Percentiles rank a stretch among this genome's conserved stretches.
These are phyloP conservation scores for Thoreauomyces humboldtii DNA, from an alignment of 192 early-diverging fungal genomes.

Conservation along the genomic window DNA sequence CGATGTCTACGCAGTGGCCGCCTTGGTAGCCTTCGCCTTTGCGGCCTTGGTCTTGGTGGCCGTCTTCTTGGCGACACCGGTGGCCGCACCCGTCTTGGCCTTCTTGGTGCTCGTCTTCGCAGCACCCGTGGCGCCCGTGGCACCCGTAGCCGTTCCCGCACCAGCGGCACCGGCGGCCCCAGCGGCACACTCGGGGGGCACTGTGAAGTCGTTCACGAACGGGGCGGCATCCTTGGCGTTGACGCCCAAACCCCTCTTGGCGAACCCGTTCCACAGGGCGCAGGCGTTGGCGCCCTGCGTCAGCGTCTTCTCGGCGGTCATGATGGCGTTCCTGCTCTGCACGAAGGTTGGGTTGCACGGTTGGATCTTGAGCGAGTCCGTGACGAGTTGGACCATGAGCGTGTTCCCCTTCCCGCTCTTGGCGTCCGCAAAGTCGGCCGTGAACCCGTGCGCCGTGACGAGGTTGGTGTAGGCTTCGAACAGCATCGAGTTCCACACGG, in stretches of 20 bases:
- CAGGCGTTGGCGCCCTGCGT: conserved; percentile 53
- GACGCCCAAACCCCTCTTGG: conserved; percentile 63
- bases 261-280: conserved; percentile 56
- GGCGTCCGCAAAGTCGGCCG: conserved; percentile 17
- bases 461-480: conserved; percentile 63
- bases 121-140: not conserved
- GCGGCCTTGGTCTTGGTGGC: too few relatives aligned
- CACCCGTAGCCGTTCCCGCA: not conserved
- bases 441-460: conserved; percentile 33
- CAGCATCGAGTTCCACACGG: conserved; percentile 61
- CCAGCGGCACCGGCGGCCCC: not conserved
- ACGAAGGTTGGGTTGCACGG: conserved; percentile 66
- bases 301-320: conserved; percentile 51
- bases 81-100: not conserved
- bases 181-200: conserved; percentile 16
- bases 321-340: conserved; percentile 59
- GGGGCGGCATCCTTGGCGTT: conserved; percentile 10
- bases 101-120: not conserved
- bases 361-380: conserved; percentile 62
- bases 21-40: too few relatives aligned
- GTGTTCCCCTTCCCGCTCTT: conserved; percentile 43
- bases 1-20: too few relatives aligned
- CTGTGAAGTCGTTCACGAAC: conserved; percentile 13
- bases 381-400: conserved; percentile 51
- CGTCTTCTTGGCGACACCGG: too few relatives aligned